Conservation (phyloP, 2,329 filamentous ascomycete species). For the Scopulariopsis brevicaulis region DNA sequence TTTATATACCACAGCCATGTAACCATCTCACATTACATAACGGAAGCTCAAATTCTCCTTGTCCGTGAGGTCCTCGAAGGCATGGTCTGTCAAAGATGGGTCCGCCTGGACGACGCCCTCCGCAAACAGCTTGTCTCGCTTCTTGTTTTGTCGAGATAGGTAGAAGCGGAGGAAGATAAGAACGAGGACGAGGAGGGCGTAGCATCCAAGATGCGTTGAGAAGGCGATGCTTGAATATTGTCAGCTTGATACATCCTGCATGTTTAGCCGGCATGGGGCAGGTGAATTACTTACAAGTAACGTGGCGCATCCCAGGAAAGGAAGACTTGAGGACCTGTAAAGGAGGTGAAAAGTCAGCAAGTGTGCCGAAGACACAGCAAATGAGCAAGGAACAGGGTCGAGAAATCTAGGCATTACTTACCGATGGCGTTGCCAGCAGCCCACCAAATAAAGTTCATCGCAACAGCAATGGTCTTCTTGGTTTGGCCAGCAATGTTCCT, state of each 20-base stretch:
- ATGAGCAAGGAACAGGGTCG: not conserved
- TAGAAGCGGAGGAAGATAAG: conserved; percentile 48
- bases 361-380: not conserved
- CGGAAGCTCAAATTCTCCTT: conserved; percentile 48
- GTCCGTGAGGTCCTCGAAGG: conserved; percentile 54
- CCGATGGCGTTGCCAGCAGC: conserved; percentile 56
- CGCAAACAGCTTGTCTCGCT: conserved; percentile 35
- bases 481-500: conserved; percentile 64
- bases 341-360: not conserved
- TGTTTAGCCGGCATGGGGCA: not conserved
- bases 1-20: too few species aligned
- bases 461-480: conserved; percentile 58
- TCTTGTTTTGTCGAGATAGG: conserved; percentile 44
- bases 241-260: not conserved
- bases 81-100: conserved; percentile 32
- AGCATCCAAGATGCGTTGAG: conserved; percentile 58
- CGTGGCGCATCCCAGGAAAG: conserved; percentile 46
- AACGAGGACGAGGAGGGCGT: conserved; percentile 45
- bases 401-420: conserved; percentile 13
- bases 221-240: conserved; percentile 40
- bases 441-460: conserved; percentile 62
- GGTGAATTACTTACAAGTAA: conserved; percentile 33
- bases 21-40: conserved; percentile 33
- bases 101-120: conserved; percentile 26
- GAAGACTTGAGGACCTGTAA: conserved; percentile 50